Evolutionary conservation across 2,329 filamentous ascomycete genomes (phyloP).

Genomic region (Aspergillus proliferans): DNA sequence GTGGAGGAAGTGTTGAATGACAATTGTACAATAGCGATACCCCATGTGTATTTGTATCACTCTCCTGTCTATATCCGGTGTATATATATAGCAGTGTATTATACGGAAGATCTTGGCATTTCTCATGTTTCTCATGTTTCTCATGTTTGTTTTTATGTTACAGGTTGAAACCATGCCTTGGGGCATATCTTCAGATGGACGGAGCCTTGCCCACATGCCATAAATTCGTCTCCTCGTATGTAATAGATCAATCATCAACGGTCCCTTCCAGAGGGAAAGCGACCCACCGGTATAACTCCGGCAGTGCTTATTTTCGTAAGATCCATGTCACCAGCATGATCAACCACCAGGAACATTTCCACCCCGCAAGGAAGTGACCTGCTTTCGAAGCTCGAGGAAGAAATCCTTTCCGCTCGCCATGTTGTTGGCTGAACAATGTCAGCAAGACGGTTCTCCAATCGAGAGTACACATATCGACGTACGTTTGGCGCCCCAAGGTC

Average conservation of each 20-base stretch:
- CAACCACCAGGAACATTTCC: constrained; percentile 31
- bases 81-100: neutral
- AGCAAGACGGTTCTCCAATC: neutral
- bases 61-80: constrained; percentile 1
- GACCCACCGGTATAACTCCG: neutral
- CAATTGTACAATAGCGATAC: constrained; percentile 19
- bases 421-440: constrained; percentile 34
- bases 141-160: neutral
- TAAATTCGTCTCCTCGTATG: neutral
- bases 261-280: neutral
- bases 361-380: constrained; percentile 35
- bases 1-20: constrained; percentile 41
- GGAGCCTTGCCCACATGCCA: neutral
- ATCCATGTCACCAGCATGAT: constrained; percentile 8
- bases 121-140: neutral
- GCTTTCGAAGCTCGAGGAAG: constrained; percentile 45
- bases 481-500: constrained; percentile 43
- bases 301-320: neutral
- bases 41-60: constrained; percentile 2
- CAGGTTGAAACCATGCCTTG: neutral
- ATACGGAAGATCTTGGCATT: neutral
- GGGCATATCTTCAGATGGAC: neutral
- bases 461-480: constrained; percentile 13
- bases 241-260: neutral
- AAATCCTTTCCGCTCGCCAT: constrained; percentile 47